These are phyloP conservation scores for Mycena sp. DNA, from an alignment of 1,284 basidiomycete species.

Conservation along the genomic window DNA sequence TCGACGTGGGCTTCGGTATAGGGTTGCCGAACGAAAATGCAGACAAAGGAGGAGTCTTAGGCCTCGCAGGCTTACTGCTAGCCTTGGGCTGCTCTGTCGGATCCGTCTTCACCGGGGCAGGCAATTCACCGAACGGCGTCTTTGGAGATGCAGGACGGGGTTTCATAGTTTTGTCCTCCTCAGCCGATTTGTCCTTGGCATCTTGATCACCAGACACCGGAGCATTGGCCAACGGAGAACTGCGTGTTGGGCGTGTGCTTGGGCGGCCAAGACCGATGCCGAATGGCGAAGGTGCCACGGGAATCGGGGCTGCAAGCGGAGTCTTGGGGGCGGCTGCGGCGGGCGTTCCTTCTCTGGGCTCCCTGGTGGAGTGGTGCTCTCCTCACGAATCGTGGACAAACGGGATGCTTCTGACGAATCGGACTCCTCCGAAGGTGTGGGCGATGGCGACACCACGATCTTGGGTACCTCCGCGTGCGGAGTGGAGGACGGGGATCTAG, in stretches of 20 bases:
- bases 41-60: slow-evolving; percentile 55
- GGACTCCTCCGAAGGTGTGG: slow-evolving; percentile 31
- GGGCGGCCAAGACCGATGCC: slow-evolving; percentile 57
- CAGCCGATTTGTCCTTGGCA: slow-evolving; percentile 23
- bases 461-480: slow-evolving; percentile 54
- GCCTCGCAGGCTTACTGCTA: slow-evolving; percentile 39
- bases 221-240: slow-evolving; percentile 66
- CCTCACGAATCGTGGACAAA: slow-evolving; percentile 39
- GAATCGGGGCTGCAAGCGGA: slow-evolving; percentile 41
- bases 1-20: slow-evolving; percentile 31
- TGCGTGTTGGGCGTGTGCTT: slow-evolving; percentile 66
- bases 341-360: slow-evolving; percentile 56
- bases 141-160: slow-evolving; percentile 45
- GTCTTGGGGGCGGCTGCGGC: slow-evolving; percentile 35
- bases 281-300: slow-evolving; percentile 46
- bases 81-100: slow-evolving; percentile 37
- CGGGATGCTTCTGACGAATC: slow-evolving; percentile 30
- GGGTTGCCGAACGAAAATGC: slow-evolving; percentile 31
- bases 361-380: slow-evolving; percentile 62
- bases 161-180: slow-evolving; percentile 1
- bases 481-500: slow-evolving; percentile 55
- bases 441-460: slow-evolving; percentile 42
- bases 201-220: slow-evolving; percentile 56
- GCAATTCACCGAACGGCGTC: slow-evolving; percentile 42
- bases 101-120: slow-evolving; percentile 35